These are phyloP conservation scores for Collybiopsis luxurians DNA, from an alignment of 768 basidiomycete genomes.

Conservation along the genomic window DNA sequence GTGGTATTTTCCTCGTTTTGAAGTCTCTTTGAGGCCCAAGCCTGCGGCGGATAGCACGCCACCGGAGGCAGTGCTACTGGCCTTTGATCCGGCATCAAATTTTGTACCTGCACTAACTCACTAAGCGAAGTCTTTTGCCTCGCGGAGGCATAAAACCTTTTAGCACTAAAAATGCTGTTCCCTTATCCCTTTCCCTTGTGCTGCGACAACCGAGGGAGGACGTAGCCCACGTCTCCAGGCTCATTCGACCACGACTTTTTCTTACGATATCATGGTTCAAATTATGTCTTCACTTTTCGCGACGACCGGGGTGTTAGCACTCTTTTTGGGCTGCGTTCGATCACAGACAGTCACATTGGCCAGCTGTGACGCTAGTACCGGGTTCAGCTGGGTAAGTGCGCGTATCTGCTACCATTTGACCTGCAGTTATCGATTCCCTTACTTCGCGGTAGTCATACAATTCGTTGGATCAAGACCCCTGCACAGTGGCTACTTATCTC, in stretches of 20 bases:
- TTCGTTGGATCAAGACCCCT: slow-evolving; percentile 26
- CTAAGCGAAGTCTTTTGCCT: background rate
- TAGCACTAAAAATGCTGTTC: background rate
- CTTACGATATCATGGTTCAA: background rate
- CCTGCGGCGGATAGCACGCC: too few relatives aligned
- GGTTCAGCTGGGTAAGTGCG: slow-evolving; percentile 8
- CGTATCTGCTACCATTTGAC: background rate
- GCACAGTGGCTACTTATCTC: slow-evolving; percentile 25
- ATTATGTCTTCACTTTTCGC: background rate
- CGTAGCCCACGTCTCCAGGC: background rate
- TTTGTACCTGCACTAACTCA: background rate
- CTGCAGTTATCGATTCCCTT: background rate
- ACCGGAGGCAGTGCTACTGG: too few relatives aligned
- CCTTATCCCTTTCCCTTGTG: background rate
- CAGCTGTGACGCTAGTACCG: slow-evolving; percentile 1
- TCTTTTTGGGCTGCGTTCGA: background rate
- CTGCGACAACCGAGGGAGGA: background rate
- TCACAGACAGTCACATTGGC: background rate
- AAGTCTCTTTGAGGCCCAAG: too few relatives aligned
- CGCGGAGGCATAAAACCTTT: background rate
- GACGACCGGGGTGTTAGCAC: background rate
- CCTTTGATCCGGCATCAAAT: background rate
- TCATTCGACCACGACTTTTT: background rate
- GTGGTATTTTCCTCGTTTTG: too few relatives aligned
- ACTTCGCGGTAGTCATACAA: slow-evolving; percentile 15